Conservation (phyloP, 371 early-diverging fungal genomes). For the Mucor piriformis region DNA sequence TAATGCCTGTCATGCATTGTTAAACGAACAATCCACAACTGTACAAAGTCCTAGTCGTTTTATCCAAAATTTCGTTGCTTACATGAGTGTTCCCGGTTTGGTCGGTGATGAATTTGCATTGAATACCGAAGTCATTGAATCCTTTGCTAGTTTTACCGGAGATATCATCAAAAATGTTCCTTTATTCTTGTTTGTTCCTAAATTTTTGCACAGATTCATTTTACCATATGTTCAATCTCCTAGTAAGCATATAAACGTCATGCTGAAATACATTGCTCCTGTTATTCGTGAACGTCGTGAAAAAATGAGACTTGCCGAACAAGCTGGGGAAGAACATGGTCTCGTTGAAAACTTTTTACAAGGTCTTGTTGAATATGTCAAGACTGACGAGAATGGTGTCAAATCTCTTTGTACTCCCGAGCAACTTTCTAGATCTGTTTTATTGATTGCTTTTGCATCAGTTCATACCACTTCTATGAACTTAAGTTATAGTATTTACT, state of each 20-base stretch:
- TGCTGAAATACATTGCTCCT: conserved; percentile 31
- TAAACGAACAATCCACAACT: conserved; percentile 9
- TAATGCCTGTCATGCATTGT: conserved; percentile 14
- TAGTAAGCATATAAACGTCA: conserved; percentile 14
- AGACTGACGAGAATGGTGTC: conserved; percentile 22
- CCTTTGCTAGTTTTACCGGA: conserved; percentile 41
- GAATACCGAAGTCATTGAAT: conserved; percentile 30
- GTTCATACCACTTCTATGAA: conserved; percentile 42
- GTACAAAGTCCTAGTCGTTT: conserved; percentile 22
- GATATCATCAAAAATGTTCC: conserved; percentile 37
- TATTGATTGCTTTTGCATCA: conserved; percentile 44
- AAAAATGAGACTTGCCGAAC: conserved; percentile 7
- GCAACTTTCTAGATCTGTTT: conserved; percentile 25
- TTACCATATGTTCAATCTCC: conserved; percentile 29
- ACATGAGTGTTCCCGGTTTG: conserved; percentile 42
- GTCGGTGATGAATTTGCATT: conserved; percentile 33
- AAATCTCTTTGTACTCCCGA: conserved; percentile 7
- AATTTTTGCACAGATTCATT: conserved; percentile 24
- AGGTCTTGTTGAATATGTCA: conserved; percentile 26
- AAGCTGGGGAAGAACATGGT: conserved; percentile 9
- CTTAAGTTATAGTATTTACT: conserved; percentile 29
- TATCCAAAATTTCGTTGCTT: conserved; percentile 37
- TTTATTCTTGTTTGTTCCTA: conserved; percentile 27
- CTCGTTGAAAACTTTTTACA: conserved; percentile 27
- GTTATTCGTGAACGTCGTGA: conserved; percentile 24